Evolutionary conservation across 345 rosid species (phyloP).

Genomic region (Hevea brasiliensis): DNA sequence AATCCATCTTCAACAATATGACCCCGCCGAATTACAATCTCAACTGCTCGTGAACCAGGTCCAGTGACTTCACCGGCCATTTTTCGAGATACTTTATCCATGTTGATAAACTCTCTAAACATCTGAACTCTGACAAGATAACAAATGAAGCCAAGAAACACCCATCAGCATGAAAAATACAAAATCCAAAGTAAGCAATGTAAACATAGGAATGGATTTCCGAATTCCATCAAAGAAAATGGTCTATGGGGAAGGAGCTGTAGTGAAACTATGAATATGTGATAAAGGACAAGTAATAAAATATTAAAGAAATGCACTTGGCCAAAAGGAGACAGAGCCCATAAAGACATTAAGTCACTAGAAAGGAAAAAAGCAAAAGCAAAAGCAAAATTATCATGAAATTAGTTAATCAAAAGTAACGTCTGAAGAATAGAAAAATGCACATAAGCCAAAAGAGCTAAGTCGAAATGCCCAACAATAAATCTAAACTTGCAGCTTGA

Average conservation of each 20-base stretch:
- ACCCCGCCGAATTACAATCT: conserved; percentile 88
- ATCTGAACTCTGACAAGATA: conserved; percentile 75
- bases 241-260: background rate
- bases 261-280: background rate
- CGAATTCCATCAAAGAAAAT: conserved; percentile 1
- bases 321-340: background rate
- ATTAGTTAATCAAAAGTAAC: background rate
- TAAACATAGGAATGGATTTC: background rate
- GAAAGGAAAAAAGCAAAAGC: too few relatives aligned
- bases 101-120: conserved; percentile 87
- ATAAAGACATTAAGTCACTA: too few relatives aligned
- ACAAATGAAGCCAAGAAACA: conserved; percentile 32
- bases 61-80: conserved; percentile 86
- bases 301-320: background rate
- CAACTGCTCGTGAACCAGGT: conserved; percentile 80
- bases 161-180: conserved; percentile 12
- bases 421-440: background rate
- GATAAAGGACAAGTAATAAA: background rate
- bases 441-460: background rate
- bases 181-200: conserved; percentile 1
- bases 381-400: background rate
- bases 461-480: background rate
- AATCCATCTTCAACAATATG: conserved; percentile 96
- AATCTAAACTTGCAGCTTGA: background rate
- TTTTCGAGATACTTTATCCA: conserved; percentile 86